These are phyloP conservation scores for Tetrahymena thermophila DNA, from an alignment of 73 alveolate species.

Conservation along the genomic window DNA sequence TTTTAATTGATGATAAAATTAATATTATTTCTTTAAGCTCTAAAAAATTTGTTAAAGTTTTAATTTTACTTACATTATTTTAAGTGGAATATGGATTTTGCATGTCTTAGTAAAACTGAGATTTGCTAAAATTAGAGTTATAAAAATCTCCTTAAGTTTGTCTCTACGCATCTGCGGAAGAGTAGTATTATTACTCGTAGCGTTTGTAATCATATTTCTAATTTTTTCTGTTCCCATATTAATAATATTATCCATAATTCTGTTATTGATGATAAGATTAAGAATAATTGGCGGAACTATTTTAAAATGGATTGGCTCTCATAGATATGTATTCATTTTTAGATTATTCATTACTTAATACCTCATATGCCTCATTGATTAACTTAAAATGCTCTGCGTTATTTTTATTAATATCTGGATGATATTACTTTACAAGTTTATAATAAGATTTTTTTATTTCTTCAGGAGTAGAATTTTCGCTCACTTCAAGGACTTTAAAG, in stretches of 20 bases:
- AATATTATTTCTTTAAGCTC: not conserved
- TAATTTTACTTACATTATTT: not conserved
- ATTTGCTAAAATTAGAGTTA: not conserved
- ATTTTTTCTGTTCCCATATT: slow-evolving; percentile 6
- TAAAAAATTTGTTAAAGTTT: not conserved
- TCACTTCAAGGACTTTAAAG: slow-evolving; percentile 1
- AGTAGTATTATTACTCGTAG: not conserved
- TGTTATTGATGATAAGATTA: not conserved
- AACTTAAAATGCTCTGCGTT: slow-evolving; percentile 15
- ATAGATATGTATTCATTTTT: slow-evolving; percentile 8
- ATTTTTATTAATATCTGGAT: slow-evolving; percentile 28
- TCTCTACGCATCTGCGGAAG: not conserved
- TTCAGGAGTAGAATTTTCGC: slow-evolving; percentile 5
- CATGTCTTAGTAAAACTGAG: not conserved
- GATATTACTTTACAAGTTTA: slow-evolving; percentile 20
- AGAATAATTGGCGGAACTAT: not conserved
- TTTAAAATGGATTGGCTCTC: slow-evolving; percentile 2
- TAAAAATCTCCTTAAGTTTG: not conserved
- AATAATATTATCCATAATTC: slow-evolving; percentile 14
- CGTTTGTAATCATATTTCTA: not conserved
- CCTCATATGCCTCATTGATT: slow-evolving; percentile 27
- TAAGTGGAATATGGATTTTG: not conserved
- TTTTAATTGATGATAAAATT: too few relatives aligned
- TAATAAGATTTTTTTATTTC: slow-evolving; percentile 26
- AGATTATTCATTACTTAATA: not conserved